Evolutionary conservation across 2,329 filamentous ascomycete genomes (phyloP), one percentile per base, ranked within the genome.

Genomic region (Catunica adiposa): DNA sequence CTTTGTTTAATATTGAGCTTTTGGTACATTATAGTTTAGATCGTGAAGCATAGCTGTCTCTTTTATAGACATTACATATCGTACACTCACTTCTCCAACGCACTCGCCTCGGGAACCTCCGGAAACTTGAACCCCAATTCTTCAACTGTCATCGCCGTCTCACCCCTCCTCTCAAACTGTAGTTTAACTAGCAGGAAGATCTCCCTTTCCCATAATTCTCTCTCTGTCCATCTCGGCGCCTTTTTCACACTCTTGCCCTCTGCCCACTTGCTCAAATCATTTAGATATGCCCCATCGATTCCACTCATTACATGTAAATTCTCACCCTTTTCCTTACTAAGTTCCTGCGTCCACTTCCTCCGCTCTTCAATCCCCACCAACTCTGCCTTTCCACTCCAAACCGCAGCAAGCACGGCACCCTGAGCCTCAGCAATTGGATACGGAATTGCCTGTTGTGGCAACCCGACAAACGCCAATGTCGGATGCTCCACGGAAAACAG

Each of bases 381-480:
- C 0, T 68, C 60, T 0, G 95, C 70, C 0, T 78, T 70, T 34
- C 85, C 84, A 0, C 86, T 79, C 77, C 86, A 94, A 0, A 89
- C 76, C 1, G 86, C 79, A 1, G 89, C 80, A 48, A 94, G 73
- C 0, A 86, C 77, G 0, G 89, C 84, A 1, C 81, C 80, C 67
- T 96, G 89, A 4, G 79, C 80, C 69, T 96, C 88, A 0, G 82
- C 76, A 1, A 92, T 63, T 0, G 86, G 83, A 65, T 94, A 94
- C 0, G 90, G 90, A n/a, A 94, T 84, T n/a, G 92, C 79, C 61
- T 84, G 84, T 64, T 89, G 83, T 15, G 85, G 82, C 40, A 96
- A 71, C 0, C 78, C 80, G 0, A 85, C 74, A 64, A 96, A 89
- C 0, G 79, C 83, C 1, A 97, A 71, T 0, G 86, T 92, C 1